phyloP scores from a whole-genome alignment of 805 yeast species.

The Cyberlindnera misumaiensis region DNA sequence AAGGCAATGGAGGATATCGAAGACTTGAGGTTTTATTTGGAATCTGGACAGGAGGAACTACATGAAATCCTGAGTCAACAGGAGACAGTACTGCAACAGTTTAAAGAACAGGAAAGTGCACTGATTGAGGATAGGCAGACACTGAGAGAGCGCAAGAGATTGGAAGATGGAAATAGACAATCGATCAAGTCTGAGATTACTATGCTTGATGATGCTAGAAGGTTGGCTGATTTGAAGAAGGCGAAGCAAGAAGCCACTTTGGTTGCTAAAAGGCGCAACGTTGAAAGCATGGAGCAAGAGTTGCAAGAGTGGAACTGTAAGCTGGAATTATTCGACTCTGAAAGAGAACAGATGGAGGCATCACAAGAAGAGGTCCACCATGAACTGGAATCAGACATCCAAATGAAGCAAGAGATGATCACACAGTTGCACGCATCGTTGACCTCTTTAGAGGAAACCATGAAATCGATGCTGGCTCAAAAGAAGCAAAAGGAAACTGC shows the following conservation, averaged over 20 bases:
- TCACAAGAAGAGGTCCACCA: slow-evolving; percentile 14
- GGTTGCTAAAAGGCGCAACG: slow-evolving; percentile 21
- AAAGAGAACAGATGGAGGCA: slow-evolving; percentile 9
- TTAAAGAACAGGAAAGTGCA: slow-evolving; percentile 31
- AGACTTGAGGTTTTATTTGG: slow-evolving; percentile 35
- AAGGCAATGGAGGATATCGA: slow-evolving; percentile 32
- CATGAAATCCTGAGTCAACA: slow-evolving; percentile 29
- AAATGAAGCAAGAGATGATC: slow-evolving; percentile 6
- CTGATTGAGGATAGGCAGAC: slow-evolving; percentile 30
- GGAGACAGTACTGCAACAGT: slow-evolving; percentile 28
- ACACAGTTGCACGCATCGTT: slow-evolving; percentile 9
- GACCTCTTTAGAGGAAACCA: slow-evolving; percentile 15
- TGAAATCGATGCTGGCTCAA: slow-evolving; percentile 7
- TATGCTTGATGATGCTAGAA: slow-evolving; percentile 34
- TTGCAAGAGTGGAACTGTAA: slow-evolving; percentile 28
- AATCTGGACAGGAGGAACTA: slow-evolving; percentile 35
- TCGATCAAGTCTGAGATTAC: slow-evolving; percentile 35
- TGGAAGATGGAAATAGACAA: slow-evolving; percentile 35
- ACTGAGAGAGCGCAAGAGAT: slow-evolving; percentile 32
- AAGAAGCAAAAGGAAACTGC: slow-evolving; percentile 18
- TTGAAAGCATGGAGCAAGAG: slow-evolving; percentile 29
- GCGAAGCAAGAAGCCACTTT: slow-evolving; percentile 27
- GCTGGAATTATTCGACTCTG: slow-evolving; percentile 20
- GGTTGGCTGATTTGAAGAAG: slow-evolving; percentile 29
- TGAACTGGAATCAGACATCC: slow-evolving; percentile 15